Evolutionary conservation across 2,329 filamentous ascomycete genomes (phyloP).

Genomic region (Colletotrichum sp.): DNA sequence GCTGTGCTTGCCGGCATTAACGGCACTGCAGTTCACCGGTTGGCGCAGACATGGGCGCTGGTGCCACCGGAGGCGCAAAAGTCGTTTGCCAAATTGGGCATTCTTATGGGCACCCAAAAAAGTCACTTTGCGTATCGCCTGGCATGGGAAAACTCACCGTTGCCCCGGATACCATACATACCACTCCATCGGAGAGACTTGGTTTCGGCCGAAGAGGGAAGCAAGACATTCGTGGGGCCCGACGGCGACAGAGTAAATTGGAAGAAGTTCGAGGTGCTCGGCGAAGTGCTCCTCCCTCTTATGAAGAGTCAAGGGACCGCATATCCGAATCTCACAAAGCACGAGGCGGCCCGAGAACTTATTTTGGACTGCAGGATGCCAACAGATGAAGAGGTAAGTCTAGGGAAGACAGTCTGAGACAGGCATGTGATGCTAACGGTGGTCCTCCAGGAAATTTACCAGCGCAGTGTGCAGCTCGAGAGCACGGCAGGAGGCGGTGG

Average conservation of each 20-base stretch:
- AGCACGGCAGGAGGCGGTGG: constrained; percentile 47
- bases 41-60: constrained; percentile 79
- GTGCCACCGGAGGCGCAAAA: constrained; percentile 76
- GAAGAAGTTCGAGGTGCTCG: constrained; percentile 97
- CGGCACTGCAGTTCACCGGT: constrained; percentile 82
- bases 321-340: constrained; percentile 74
- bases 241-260: constrained; percentile 85
- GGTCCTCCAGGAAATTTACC: constrained; percentile 63
- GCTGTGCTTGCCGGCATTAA: constrained; percentile 93
- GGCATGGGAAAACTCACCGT: constrained; percentile 93
- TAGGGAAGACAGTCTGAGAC: neutral
- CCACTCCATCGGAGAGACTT: constrained; percentile 89
- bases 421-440: constrained; percentile 26
- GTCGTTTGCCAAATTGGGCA: constrained; percentile 84
- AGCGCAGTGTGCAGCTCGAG: constrained; percentile 65
- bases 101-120: constrained; percentile 92
- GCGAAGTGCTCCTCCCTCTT: constrained; percentile 87
- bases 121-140: constrained; percentile 95
- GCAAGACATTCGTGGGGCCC: constrained; percentile 82
- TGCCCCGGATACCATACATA: constrained; percentile 91
- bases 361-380: constrained; percentile 83
- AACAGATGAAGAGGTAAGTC: constrained; percentile 84
- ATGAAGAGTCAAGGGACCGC: constrained; percentile 90
- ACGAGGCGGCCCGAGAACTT: constrained; percentile 74
- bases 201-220: constrained; percentile 90